A percentile compares a stretch with the other conserved stretches of the same genome.
phyloP scores from a whole-genome alignment of 1,139 yeast species.

The Blastobotrys illinoisensis region DNA sequence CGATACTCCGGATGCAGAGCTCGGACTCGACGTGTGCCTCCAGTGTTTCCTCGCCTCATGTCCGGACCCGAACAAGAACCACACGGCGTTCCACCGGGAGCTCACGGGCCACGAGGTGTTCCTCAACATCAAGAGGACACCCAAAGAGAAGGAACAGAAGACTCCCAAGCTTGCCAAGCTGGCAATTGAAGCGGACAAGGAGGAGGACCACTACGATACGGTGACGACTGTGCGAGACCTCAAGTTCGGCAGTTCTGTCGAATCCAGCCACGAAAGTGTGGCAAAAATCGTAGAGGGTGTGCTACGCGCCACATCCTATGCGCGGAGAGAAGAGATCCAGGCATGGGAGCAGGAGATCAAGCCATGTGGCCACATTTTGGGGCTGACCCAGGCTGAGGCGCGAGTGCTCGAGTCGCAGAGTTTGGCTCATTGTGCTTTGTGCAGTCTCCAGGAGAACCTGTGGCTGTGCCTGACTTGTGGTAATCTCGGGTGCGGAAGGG shows the following conservation, averaged over 20 bases:
- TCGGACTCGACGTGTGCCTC: slow-evolving; percentile 72
- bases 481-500: slow-evolving; percentile 83
- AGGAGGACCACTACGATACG: slow-evolving; percentile 62
- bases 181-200: slow-evolving; percentile 65
- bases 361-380: slow-evolving; percentile 71
- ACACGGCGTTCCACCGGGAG: slow-evolving; percentile 50
- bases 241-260: slow-evolving; percentile 17
- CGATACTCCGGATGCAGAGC: slow-evolving; percentile 58
- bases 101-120: slow-evolving; percentile 49
- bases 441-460: slow-evolving; percentile 69
- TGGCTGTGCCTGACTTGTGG: slow-evolving; percentile 96
- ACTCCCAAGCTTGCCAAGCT: slow-evolving; percentile 58
- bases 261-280: slow-evolving; percentile 16
- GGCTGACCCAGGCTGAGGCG: slow-evolving; percentile 39
- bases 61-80: slow-evolving; percentile 41
- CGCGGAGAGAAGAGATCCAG: slow-evolving; percentile 64
- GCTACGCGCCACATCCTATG: slow-evolving; percentile 58
- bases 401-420: slow-evolving; percentile 16
- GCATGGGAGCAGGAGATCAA: slow-evolving; percentile 89
- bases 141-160: slow-evolving; percentile 34
- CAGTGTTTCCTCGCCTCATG: slow-evolving; percentile 63
- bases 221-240: slow-evolving; percentile 43
- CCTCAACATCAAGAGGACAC: slow-evolving; percentile 49
- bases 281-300: slow-evolving; percentile 43
- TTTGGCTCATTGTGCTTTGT: slow-evolving; percentile 44